phyloP scores from a whole-genome alignment of 2,329 filamentous ascomycete species.

The Tolypocladium capitatum region DNA sequence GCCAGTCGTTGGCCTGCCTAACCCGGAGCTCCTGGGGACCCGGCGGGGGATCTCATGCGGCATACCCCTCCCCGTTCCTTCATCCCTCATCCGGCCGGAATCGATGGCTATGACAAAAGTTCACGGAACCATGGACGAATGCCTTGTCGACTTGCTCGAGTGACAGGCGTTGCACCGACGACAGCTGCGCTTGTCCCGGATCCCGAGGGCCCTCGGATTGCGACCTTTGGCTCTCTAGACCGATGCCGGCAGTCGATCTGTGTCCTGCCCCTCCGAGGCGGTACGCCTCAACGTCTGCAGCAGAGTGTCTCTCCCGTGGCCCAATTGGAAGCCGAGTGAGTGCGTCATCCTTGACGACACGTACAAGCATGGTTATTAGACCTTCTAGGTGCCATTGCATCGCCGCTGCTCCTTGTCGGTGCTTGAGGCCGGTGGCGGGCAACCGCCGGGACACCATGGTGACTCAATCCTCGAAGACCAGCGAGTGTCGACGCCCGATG shows the following conservation, averaged over 20 bases:
- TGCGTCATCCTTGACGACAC: neutral
- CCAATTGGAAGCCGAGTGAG: neutral
- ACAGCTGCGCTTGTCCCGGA: neutral
- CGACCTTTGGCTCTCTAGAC: neutral
- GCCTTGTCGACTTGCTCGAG: neutral
- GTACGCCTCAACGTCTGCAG: neutral
- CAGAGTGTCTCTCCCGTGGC: neutral
- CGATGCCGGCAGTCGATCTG: neutral
- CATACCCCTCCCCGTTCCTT: neutral
- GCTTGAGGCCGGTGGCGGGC: neutral
- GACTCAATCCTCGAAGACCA: neutral
- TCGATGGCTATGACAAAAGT: neutral
- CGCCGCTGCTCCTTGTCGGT: neutral
- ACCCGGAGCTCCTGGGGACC: neutral
- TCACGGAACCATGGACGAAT: neutral
- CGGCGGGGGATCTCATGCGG: neutral
- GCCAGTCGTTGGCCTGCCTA: neutral
- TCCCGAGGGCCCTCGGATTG: neutral
- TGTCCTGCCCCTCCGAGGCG: neutral
- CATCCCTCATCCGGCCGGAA: neutral
- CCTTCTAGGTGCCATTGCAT: neutral
- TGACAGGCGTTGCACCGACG: neutral
- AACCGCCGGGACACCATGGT: neutral
- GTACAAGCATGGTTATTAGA: neutral
- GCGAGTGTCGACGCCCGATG: neutral